A percentile compares a stretch with the other conserved stretches of the same genome.
phyloP scores from a whole-genome alignment of 768 basidiomycete genomes.

The Agaricus subrufescens region DNA sequence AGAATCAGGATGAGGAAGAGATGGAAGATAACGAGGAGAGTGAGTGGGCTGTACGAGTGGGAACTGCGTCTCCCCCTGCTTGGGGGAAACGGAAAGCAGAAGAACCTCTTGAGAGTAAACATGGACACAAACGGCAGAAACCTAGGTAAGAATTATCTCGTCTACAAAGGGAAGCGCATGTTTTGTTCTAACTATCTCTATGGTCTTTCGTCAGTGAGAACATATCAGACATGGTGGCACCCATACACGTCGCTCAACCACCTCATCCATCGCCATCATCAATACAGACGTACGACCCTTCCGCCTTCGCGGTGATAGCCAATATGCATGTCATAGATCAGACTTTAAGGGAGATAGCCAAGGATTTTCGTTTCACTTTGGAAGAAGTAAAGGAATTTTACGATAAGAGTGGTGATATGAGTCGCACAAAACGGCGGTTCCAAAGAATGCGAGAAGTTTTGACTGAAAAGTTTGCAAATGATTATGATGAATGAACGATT shows the following conservation, averaged over 20 bases:
- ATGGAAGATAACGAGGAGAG: constrained; percentile 55
- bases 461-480: constrained; percentile 30
- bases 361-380: constrained; percentile 63
- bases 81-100: constrained; percentile 63
- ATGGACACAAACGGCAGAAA: constrained; percentile 40
- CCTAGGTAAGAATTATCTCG: constrained; percentile 27
- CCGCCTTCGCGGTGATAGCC: constrained; percentile 30
- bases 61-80: constrained; percentile 55
- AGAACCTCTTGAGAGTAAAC: constrained; percentile 30
- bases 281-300: constrained; percentile 18
- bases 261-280: constrained; percentile 8
- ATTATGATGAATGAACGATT: constrained; percentile 15
- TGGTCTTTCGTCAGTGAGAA: neutral
- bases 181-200: neutral
- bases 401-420: constrained; percentile 69
- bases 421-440: constrained; percentile 59
- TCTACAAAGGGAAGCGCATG: neutral
- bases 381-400: constrained; percentile 80
- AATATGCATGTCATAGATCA: constrained; percentile 65
- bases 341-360: constrained; percentile 60
- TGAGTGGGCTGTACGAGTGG: constrained; percentile 66
- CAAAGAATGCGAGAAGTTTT: constrained; percentile 58
- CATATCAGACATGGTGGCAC: neutral
- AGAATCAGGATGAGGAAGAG: constrained; percentile 58
- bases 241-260: neutral